Conservation (phyloP, 2,329 filamentous ascomycete species). For the Fusarium citri region DNA sequence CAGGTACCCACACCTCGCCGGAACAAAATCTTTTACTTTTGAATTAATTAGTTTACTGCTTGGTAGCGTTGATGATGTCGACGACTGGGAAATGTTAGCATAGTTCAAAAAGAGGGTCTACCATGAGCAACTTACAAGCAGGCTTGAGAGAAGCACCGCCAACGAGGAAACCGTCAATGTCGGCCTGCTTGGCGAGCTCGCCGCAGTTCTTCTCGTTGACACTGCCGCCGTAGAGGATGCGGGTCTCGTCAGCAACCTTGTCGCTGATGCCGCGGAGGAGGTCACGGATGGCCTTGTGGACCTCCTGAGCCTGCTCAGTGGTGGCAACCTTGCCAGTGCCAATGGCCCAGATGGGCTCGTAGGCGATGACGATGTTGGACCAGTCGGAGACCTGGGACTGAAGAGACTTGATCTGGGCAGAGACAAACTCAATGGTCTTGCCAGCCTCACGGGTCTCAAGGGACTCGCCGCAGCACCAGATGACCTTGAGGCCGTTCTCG, state of each 20-base stretch:
- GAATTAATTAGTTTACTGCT: constrained; percentile 54
- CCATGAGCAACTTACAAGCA: constrained; percentile 74
- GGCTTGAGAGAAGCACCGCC: constrained; percentile 97
- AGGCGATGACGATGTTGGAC: constrained; percentile 94
- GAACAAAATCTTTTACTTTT: constrained; percentile 32
- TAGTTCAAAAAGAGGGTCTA: constrained; percentile 8
- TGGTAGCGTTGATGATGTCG: constrained; percentile 69
- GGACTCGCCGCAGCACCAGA: constrained; percentile 97
- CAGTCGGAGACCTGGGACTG: constrained; percentile 84
- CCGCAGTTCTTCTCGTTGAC: constrained; percentile 98
- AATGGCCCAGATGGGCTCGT: constrained; percentile 98
- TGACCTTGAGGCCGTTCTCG: constrained; percentile 87
- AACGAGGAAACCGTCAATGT: constrained; percentile 98
- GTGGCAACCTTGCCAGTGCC: constrained; percentile 95
- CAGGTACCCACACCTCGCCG: constrained; percentile 16
- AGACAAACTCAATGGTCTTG: constrained; percentile 88
- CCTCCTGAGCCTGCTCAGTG: constrained; percentile 91
- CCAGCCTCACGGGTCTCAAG: constrained; percentile 89
- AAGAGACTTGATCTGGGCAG: constrained; percentile 85
- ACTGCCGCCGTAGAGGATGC: constrained; percentile 96
- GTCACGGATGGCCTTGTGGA: constrained; percentile 89
- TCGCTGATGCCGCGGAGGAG: constrained; percentile 86
- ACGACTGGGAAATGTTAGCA: constrained; percentile 56
- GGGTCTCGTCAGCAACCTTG: constrained; percentile 83
- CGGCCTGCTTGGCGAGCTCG: constrained; percentile 89